Percentiles rank a stretch among this genome's conserved stretches.
Conservation (phyloP, 495 filamentous ascomycete species). For the Geoglossum glabrum region DNA sequence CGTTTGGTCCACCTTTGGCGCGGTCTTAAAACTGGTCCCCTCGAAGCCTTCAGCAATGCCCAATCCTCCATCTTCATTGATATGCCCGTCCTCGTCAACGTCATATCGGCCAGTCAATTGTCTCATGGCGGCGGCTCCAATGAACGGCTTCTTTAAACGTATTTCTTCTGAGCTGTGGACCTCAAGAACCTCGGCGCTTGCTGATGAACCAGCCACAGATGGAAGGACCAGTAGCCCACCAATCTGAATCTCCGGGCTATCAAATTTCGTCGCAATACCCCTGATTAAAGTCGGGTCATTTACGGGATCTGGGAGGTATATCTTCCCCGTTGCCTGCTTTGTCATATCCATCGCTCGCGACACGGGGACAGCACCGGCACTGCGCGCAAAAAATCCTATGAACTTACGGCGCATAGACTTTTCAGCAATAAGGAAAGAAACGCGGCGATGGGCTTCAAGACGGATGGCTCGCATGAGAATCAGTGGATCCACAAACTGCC, state of each 20-base stretch:
- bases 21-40: constrained; percentile 67
- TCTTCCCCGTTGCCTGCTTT: constrained; percentile 53
- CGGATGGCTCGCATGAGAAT: constrained; percentile 80
- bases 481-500: constrained; percentile 80
- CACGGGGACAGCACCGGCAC: constrained; percentile 73
- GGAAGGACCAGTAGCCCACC: constrained; percentile 79
- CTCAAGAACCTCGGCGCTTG: constrained; percentile 61
- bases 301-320: constrained; percentile 82
- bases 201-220: constrained; percentile 53
- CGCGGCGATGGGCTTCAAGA: constrained; percentile 66
- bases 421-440: constrained; percentile 80
- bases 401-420: constrained; percentile 79
- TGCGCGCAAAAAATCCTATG: constrained; percentile 60
- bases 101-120: constrained; percentile 68
- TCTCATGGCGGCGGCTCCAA: constrained; percentile 39
- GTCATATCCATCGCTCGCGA: constrained; percentile 75
- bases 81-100: constrained; percentile 34
- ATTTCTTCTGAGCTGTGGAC: constrained; percentile 67
- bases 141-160: constrained; percentile 69
- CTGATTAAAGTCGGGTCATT: constrained; percentile 68
- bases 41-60: constrained; percentile 39
- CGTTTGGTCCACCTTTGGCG: constrained; percentile 86
- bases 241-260: constrained; percentile 43
- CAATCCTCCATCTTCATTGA: constrained; percentile 8
- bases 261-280: constrained; percentile 74